Evolutionary conservation across 2,329 filamentous ascomycete species (phyloP), one percentile per base, ranked within the genome.

Genomic region (Fusarium sp.): DNA sequence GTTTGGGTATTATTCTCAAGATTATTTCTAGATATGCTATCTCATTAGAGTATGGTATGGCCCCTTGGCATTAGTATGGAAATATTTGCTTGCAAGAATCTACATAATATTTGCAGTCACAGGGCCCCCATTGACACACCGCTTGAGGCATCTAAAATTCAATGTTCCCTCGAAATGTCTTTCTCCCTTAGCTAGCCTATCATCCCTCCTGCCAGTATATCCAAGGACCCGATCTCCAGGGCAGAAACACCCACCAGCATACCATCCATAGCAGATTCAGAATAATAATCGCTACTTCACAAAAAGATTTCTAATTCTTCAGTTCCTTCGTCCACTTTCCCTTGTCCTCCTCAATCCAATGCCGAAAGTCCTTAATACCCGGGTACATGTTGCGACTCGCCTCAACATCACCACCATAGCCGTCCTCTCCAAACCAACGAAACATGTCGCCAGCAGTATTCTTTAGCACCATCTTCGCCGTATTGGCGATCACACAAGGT

Each of bases 321-420:
- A 48, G 13, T 24, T 48, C 6, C 43, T 48, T 48, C 2, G 20
- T 14, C 43, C 43, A 48, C 13, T 5, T 56, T 4, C 10, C 20
- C n/a, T 71, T 22, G 20, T 64, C 54, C 33, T 64, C 58, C 9
- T 54, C 20, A 1, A 66, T 18, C 74, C 74, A 76, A 22, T 43
- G 31, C 2, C 60, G 45, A 4, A 70, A 74, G 24, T 67, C 61
- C 22, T 72, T 64, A 45, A 76, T 66, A 1, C 39, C 33, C 1
- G 65, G 69, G 9, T 76, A 60, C 9, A 57, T 22, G 1, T 4
- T 24, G 5, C 64, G 65, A 8, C 65, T 71, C 11, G 62, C 64
- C 11, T 66, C 61, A 11, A 75, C 64, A 37, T 67, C 35, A 2
- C 67, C 74, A 22, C 74, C 72, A 5, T 76, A 76, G 5, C 74